These are phyloP conservation scores for Groenewaldozyma salmanticensis DNA, from an alignment of 805 yeast species.

Conservation along the genomic window DNA sequence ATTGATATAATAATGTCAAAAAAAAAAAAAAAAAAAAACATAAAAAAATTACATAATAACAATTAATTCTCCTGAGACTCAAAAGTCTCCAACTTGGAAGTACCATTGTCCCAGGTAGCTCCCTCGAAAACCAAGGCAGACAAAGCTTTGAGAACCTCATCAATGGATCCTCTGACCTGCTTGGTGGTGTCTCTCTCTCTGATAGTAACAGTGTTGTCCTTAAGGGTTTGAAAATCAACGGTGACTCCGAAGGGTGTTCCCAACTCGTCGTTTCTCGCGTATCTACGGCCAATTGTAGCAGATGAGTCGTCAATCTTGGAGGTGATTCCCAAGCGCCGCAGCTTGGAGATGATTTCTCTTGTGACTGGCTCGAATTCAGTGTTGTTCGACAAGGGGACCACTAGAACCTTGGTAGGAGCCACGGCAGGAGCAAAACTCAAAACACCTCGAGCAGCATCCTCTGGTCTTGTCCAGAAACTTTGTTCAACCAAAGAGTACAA, in stretches of 20 bases:
- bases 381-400: constrained; percentile 87
- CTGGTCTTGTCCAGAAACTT: constrained; percentile 90
- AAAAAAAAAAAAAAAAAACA: too few relatives aligned
- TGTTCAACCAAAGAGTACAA: constrained; percentile 90
- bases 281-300: constrained; percentile 96
- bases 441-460: constrained; percentile 78
- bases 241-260: constrained; percentile 99
- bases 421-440: constrained; percentile 89
- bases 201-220: constrained; percentile 81
- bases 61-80: constrained; percentile 42
- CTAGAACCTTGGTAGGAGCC: constrained; percentile 94
- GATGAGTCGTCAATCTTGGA: constrained; percentile 95
- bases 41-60: too few relatives aligned
- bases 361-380: constrained; percentile 70
- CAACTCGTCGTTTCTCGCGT: constrained; percentile 95
- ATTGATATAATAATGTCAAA: too few relatives aligned
- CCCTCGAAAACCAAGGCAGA: constrained; percentile 67
- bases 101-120: constrained; percentile 78
- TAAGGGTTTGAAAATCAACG: constrained; percentile 85
- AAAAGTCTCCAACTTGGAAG: constrained; percentile 59
- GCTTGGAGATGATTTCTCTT: constrained; percentile 53
- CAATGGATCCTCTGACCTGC: constrained; percentile 88
- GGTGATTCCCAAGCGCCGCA: constrained; percentile 77
- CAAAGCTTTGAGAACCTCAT: constrained; percentile 60
- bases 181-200: constrained; percentile 96